Evolutionary conservation across 1,139 yeast genomes (phyloP).

Genomic region (Saccharomycopsis hybrid): DNA sequence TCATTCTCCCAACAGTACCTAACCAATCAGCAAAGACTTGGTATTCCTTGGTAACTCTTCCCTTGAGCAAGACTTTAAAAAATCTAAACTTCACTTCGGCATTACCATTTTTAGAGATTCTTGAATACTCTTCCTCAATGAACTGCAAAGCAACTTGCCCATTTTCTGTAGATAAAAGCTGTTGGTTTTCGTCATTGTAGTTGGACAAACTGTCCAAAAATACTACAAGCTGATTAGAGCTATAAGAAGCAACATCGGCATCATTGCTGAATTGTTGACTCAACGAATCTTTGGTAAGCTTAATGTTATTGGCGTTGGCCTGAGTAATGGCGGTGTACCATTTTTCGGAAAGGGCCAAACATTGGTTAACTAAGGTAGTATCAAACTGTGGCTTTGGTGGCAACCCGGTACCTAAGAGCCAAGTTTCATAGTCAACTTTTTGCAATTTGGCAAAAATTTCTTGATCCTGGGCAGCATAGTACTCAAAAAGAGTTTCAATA

Average conservation of each 20-base stretch:
- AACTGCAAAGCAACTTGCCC: constrained; percentile 34
- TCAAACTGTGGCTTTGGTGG: constrained; percentile 83
- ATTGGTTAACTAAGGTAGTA: constrained; percentile 69
- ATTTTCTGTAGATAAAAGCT: constrained; percentile 27
- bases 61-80: constrained; percentile 56
- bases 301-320: constrained; percentile 26
- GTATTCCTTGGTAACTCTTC: constrained; percentile 40
- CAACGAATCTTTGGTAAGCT: constrained; percentile 24
- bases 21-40: constrained; percentile 67
- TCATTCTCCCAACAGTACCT: constrained; percentile 92
- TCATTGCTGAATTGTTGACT: constrained; percentile 26
- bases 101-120: constrained; percentile 48
- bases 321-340: constrained; percentile 45
- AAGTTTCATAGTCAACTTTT: constrained; percentile 79
- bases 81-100: constrained; percentile 81
- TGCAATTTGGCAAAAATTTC: constrained; percentile 40
- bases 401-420: constrained; percentile 79
- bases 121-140: constrained; percentile 40
- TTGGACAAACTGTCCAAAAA: constrained; percentile 61
- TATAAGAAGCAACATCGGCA: constrained; percentile 49
- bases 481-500: constrained; percentile 66
- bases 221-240: constrained; percentile 71
- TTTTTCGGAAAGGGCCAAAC: constrained; percentile 54
- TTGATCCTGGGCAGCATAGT: constrained; percentile 28
- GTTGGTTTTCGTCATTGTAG: constrained; percentile 20